A percentile compares a stretch with the other conserved stretches of the same genome.
phyloP scores from a whole-genome alignment of 129 eudicot species.

The Lactuca saligna region DNA sequence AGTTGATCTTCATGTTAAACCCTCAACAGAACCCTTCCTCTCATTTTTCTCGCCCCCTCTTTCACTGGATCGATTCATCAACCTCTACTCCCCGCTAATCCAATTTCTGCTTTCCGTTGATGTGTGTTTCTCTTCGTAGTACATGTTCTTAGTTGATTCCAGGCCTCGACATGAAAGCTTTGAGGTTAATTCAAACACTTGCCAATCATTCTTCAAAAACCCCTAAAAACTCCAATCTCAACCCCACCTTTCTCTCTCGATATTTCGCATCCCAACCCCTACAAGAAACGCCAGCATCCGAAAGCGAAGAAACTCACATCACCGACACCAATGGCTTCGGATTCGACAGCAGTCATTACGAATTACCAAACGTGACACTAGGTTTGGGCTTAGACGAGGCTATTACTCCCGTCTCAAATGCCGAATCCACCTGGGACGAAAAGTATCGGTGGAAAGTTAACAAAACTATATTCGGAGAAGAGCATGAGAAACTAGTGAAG shows the following conservation, averaged over 20 bases:
- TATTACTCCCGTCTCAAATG: background rate
- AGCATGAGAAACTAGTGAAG: slow-evolving; percentile 25
- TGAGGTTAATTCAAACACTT: slow-evolving; percentile 39
- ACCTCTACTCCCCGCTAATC: background rate
- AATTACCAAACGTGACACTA: slow-evolving; percentile 29
- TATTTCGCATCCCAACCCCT: slow-evolving; percentile 45
- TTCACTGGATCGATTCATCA: background rate
- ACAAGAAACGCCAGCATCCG: slow-evolving; percentile 20
- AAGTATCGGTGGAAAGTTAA: slow-evolving; percentile 61
- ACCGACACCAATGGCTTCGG: slow-evolving; percentile 33
- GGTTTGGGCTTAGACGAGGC: slow-evolving; percentile 15
- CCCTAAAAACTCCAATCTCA: slow-evolving; percentile 31
- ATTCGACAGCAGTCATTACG: slow-evolving; percentile 65
- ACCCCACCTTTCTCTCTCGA: slow-evolving; percentile 25
- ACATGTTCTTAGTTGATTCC: slow-evolving; percentile 18
- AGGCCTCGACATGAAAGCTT: slow-evolving; percentile 54
- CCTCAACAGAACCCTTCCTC: slow-evolving; percentile 36
- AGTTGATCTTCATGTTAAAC: slow-evolving; percentile 22
- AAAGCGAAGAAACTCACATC: slow-evolving; percentile 15
- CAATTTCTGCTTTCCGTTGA: slow-evolving; percentile 16
- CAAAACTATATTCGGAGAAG: slow-evolving; percentile 56
- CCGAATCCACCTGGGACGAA: slow-evolving; percentile 59
- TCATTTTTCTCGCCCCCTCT: slow-evolving; percentile 19
- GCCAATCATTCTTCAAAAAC: slow-evolving; percentile 10
- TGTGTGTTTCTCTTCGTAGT: background rate